Base-by-base conservation (phyloP, 768 basidiomycete species). In the Saitozyma sp. region DNA sequence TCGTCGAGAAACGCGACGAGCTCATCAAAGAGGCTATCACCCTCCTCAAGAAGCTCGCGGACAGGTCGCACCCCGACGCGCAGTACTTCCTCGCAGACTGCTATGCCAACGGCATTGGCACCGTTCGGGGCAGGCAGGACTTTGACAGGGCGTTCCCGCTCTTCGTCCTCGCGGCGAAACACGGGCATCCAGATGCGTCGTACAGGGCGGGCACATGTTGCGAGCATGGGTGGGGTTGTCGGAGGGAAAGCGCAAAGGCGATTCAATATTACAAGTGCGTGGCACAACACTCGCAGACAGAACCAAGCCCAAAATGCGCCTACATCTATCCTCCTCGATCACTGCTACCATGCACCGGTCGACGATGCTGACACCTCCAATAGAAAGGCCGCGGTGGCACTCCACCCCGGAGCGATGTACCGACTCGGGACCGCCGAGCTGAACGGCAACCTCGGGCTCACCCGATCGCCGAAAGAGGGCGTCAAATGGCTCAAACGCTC, bases 51-150 rank as follows among this genome's bases (percentile, higher is more conserved):
- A 87, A 89, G 40, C 86, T 95, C 58, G 95, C 95, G 1, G 92
- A 96, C 79, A 83, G 95, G 56, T 95, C 96, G 0, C 94, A 97
- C 77, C 88, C 92, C 54, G 86, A 91, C 65, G 91, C 92, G 1
- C 95, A 97, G 78, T 98, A 96, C 82, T 97, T 96, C 81, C 86
- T 99, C 65, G 96, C 94, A 8, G 95, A 99, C 81, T 97, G 95
- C 81, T 98, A 90, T 79, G 89, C 94, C 40, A 97, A 99, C 77
- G 96, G 96, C n/a, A 92, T 95, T 67, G 94, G 93, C 37, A 96
- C 93, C 1, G 84, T 86, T 66, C 89, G 92, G 81, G 86, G 84
- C 65, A 88, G 87, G 73, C 94, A 97, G 78, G 96, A 99, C 81
- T 98, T 97, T 74, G 96, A 98, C 82, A 87, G 89, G 60, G 96